phyloP scores from a whole-genome alignment of 2,329 filamentous ascomycete genomes.

The Davidsoniella neocaledoniae region DNA sequence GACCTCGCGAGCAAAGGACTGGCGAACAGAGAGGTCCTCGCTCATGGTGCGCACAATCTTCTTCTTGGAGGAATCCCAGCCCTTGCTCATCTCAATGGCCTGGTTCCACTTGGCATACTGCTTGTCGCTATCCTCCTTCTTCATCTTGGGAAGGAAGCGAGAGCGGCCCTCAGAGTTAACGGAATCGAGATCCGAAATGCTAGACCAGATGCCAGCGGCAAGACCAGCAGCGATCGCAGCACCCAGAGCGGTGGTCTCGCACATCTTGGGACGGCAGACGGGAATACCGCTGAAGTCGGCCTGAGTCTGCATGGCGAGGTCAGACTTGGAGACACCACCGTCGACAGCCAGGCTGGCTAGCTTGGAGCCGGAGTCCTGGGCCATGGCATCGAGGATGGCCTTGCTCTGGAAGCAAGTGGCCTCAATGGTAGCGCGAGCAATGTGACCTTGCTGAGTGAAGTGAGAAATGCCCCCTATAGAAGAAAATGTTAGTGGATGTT shows the following conservation, averaged over 20 bases:
- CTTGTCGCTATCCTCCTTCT: conserved; percentile 21
- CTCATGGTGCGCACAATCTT: not conserved
- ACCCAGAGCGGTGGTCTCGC: conserved; percentile 76
- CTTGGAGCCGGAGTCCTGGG: conserved; percentile 61
- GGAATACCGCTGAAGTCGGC: conserved; percentile 70
- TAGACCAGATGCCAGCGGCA: conserved; percentile 61
- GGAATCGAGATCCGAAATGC: conserved; percentile 54
- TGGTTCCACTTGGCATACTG: conserved; percentile 38
- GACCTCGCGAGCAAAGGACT: not conserved
- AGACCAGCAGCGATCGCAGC: conserved; percentile 83
- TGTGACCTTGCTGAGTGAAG: conserved; percentile 70
- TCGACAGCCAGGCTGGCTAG: conserved; percentile 67
- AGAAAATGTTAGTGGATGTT: conserved; percentile 4
- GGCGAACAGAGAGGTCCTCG: not conserved
- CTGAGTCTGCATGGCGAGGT: conserved; percentile 84
- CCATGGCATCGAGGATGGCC: conserved; percentile 84
- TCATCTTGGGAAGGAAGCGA: conserved; percentile 48
- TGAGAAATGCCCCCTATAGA: conserved; percentile 59
- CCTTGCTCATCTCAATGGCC: conserved; percentile 41
- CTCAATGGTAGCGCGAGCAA: conserved; percentile 77
- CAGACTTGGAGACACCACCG: conserved; percentile 76
- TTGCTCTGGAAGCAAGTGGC: conserved; percentile 87
- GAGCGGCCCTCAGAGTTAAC: conserved; percentile 55
- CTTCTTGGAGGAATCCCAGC: conserved; percentile 23
- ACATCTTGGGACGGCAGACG: conserved; percentile 72